Base-by-base conservation (phyloP, 345 rosid species). In the Citrus maxima region DNA sequence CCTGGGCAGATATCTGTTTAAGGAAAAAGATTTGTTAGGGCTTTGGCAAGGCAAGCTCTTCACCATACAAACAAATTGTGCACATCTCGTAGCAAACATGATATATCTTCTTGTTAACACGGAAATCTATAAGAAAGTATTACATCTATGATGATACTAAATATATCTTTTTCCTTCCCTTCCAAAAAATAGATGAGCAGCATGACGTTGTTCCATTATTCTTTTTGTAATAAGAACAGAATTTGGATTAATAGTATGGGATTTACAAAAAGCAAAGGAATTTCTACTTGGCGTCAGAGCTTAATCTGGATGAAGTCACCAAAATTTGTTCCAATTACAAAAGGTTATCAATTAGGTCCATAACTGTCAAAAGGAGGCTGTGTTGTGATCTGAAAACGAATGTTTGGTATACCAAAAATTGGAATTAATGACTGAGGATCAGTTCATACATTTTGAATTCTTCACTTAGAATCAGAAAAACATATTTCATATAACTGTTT, bases 1-100 rank as follows among this genome's bases (percentile, higher is more conserved):
- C 67, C 84, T 86, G 86, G 61, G 72, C 65, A 71, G 83, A 82
- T 74, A 80, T 65, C 93, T 91, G 88, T 25, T 25, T 27, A 77
- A 25, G 22, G 30, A 77, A 64, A 16, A 34, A 34, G 56, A 51
- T 51, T 14, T 51, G 5, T 16, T 51, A 51, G 10, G 7, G 56
- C 56, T 51, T 51, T 51, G 22, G 56, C 56, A 51, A 6, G 22
- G 22, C 56, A 4, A 63, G 35, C 67, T 62, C 6, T 28, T 63
- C 37, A 62, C 21, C 22, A 63, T 25, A 63, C 32, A 63, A 27
- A 63, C 9, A 6, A 28, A 14, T 63, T 27, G 35, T 28, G 32
- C 24, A 60, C 16, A 8, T 28, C 12, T 60, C 0, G 16, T 3
- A 24, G 37, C 37, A 63, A 63, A 28, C 67, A 28, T 14, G 37